Base-by-base conservation (phyloP, 495 filamentous ascomycete genomes). In the Jackrogersella minutella region DNA sequence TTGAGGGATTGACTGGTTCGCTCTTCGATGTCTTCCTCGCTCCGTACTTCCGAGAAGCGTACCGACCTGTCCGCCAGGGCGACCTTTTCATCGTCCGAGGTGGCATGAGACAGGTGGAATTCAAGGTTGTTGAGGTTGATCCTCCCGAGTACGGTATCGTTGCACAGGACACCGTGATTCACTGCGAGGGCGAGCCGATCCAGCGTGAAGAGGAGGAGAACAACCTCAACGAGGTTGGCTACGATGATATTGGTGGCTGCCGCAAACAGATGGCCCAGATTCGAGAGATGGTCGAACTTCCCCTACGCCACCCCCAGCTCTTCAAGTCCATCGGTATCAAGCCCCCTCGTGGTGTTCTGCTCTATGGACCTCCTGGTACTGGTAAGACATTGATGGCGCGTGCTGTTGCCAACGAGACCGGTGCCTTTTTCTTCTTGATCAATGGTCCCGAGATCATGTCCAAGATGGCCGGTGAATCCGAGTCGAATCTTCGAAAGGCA, bases 281-380 rank as follows among this genome's bases (percentile, higher is more conserved):
- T 67, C 91, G 95, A 76, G 95, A 99, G 79, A 85, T 99, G 85
- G 95, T 99, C 62, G 95, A 99, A 85, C 83, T 99, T 71, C 95
- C 95, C 53, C 85, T 99, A 11, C 88, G 95, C 66, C 95, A 99
- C 78, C 95, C 95, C 54, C 95, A 97, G 76, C 90, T 99, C 19
- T 99, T 99, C 91, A 97, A 97, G 85, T 97, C 94, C 39, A 98
- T 99, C 71, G 95, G 95, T 88, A 97, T 99, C 82, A 99, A 99
- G 86, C 96, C 95, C 34, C 95, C 95, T 39, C 94, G 95, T 72
- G 94, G 94, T 89, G 96, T 99, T 70, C 88, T 99, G 67, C 92
- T 99, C 81, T 99, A 91, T 80, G 94, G 94, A 50, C 94, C 94
- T 72, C 94, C 94, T 1, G 94, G 94, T 91, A 99, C 94, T 62